These are phyloP conservation scores for Auricularia sp. DNA, from an alignment of 768 basidiomycete genomes.

Conservation along the genomic window DNA sequence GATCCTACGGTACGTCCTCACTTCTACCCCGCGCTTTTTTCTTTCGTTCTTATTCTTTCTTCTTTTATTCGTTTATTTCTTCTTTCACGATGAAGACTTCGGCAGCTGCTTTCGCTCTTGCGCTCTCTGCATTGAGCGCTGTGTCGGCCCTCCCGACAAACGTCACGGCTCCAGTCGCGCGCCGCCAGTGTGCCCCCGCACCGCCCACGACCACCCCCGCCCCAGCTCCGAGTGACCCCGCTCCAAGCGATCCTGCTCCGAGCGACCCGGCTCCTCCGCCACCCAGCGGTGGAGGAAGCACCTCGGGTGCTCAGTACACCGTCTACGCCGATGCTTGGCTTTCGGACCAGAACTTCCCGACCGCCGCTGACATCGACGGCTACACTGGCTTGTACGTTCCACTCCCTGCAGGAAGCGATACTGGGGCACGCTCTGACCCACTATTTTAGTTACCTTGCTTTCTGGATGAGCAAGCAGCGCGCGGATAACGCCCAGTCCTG, in stretches of 20 bases:
- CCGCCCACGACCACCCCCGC: not conserved
- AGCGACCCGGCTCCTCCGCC: not conserved
- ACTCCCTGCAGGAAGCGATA: not conserved
- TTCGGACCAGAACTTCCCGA: not conserved
- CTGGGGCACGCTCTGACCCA: not conserved
- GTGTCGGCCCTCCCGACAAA: not conserved
- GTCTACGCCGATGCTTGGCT: not conserved
- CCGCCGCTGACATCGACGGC: not conserved
- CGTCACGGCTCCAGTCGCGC: not conserved
- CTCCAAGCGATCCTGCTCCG: not conserved
- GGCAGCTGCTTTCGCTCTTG: not conserved
- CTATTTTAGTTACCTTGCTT: not conserved
- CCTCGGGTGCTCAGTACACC: not conserved
- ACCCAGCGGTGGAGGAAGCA: not conserved
- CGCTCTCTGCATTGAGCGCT: not conserved
- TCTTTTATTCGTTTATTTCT: not conserved
- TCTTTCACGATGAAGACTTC: not conserved
- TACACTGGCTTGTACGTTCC: not conserved
- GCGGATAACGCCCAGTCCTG: not conserved
- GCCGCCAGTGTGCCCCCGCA: not conserved
- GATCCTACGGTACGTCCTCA: too few relatives aligned
- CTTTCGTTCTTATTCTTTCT: not conserved
- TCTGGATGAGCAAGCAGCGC: constrained; percentile 1
- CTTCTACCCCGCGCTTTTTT: not conserved
- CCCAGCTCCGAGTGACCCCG: not conserved